phyloP scores from a whole-genome alignment of 371 early-diverging fungal genomes.

The Smittium culicis region DNA sequence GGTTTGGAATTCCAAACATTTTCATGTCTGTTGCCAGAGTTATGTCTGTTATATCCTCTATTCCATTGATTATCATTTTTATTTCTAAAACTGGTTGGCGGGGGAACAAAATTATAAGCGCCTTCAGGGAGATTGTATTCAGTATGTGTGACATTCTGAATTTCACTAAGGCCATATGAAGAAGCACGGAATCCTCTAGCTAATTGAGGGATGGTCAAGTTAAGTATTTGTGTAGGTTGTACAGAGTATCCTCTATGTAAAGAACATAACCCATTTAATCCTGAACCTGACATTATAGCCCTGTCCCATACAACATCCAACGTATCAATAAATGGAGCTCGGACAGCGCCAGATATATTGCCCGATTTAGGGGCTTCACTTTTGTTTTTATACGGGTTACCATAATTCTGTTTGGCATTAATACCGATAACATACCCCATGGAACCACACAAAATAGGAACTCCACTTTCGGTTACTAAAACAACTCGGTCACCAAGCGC shows the following conservation, averaged over 20 bases:
- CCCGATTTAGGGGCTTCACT: constrained; percentile 15
- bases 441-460: constrained; percentile 62
- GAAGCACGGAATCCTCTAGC: too few species aligned
- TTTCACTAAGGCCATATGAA: too few species aligned
- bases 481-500: constrained; percentile 78
- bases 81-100: too few species aligned
- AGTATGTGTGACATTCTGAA: too few species aligned
- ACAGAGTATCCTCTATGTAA: constrained; percentile 23
- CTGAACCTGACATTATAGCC: constrained; percentile 60
- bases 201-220: constrained; percentile 20
- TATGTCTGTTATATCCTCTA: too few species aligned
- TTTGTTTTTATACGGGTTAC: neutral
- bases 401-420: constrained; percentile 25
- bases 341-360: constrained; percentile 18
- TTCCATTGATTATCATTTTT: too few species aligned
- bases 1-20: too few species aligned
- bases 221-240: constrained; percentile 19
- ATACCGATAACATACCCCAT: constrained; percentile 75
- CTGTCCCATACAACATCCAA: constrained; percentile 79
- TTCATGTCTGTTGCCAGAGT: too few species aligned
- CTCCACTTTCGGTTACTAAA: constrained; percentile 51
- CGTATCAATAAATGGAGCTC: constrained; percentile 23
- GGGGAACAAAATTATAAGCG: too few species aligned
- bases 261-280: constrained; percentile 48
- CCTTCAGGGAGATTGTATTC: too few species aligned